Base-by-base conservation (phyloP, 192 early-diverging fungal species). In the Coemansia biformis region DNA sequence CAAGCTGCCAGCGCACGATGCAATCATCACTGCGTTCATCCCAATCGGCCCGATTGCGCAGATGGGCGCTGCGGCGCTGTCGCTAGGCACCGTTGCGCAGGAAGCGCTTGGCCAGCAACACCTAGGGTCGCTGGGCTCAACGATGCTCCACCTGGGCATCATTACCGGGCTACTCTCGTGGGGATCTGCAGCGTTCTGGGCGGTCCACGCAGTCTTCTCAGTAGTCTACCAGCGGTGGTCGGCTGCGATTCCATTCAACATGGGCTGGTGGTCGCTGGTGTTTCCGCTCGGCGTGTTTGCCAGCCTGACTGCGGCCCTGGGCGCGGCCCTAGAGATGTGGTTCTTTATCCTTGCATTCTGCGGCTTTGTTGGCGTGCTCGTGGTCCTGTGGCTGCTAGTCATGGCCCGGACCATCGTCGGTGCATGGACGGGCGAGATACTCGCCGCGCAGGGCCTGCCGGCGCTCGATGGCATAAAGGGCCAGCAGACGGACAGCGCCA, bases 201-300 rank as follows among this genome's bases (percentile, higher is more conserved):
- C 44, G 7, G 11, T 42, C 8, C 54, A 72, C 15, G 69, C 75
- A 0, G 42, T 79, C 2, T 44, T 69, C 22, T 44, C 63, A 0
- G 54, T 79, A 10, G 32, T 40, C 5, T 59, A 63, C 22, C 57
- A 57, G 28, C 38, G 54, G 15, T 28, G 54, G 0, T 44, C 18
- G 12, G 46, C 26, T 19, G 22, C 17, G n/a, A 57, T 77, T 1
- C 59, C 66, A 11, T 77, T 78, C 26, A 73, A 63, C 38, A 79
- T 76, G 15, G 56, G 77, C 21, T 77, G 66, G 59, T 78, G 76
- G 78, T 62, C 75, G 10, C 54, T 75, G 26, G 59, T 52, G 2
- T 79, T 79, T 32, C 75, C 78, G 0, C 4, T 77, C 0, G 78
- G 78, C 13, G 76, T 75, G 11, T 72, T 64, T 43, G 56, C 71